Percentiles rank a stretch among this genome's conserved stretches.
These are phyloP conservation scores for Penicillium digitatum DNA, from an alignment of 2,329 filamentous ascomycete species.

Conservation along the genomic window DNA sequence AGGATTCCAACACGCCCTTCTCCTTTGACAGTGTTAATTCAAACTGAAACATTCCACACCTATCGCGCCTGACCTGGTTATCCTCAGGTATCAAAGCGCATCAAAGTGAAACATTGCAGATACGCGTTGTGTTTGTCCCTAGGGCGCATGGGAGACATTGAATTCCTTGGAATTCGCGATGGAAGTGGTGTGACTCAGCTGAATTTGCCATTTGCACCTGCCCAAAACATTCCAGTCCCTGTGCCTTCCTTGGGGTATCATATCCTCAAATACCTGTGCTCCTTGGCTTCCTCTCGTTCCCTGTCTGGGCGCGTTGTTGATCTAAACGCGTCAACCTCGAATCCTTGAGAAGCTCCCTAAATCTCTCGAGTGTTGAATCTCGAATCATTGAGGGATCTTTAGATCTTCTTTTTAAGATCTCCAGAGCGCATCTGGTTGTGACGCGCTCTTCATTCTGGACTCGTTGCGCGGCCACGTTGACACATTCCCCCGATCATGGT, in stretches of 20 bases:
- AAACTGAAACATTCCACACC: conserved; percentile 15
- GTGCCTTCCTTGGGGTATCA: neutral
- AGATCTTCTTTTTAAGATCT: neutral
- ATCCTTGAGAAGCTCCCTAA: neutral
- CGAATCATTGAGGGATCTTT: neutral
- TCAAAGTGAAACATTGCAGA: neutral
- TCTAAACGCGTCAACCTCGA: neutral
- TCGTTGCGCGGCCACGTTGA: conserved; percentile 15
- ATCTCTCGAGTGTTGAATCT: neutral
- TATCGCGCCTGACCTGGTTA: neutral
- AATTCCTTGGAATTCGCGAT: conserved; percentile 3
- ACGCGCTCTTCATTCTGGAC: conserved; percentile 17
- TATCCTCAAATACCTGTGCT: neutral
- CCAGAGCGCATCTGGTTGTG: neutral
- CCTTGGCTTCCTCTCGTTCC: neutral
- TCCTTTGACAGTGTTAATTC: neutral
- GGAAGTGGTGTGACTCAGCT: conserved; percentile 6
- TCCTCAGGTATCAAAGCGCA: neutral
- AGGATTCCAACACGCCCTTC: neutral
- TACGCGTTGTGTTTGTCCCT: neutral
- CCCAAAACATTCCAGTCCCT: conserved; percentile 3
- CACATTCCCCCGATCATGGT: conserved; percentile 39
- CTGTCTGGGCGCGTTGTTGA: conserved; percentile 1
- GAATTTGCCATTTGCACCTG: conserved; percentile 3
- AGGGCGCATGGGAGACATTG: conserved; percentile 3